These are phyloP conservation scores for Vachellia collinsii DNA, from an alignment of 306 rosid species.

Conservation along the genomic window DNA sequence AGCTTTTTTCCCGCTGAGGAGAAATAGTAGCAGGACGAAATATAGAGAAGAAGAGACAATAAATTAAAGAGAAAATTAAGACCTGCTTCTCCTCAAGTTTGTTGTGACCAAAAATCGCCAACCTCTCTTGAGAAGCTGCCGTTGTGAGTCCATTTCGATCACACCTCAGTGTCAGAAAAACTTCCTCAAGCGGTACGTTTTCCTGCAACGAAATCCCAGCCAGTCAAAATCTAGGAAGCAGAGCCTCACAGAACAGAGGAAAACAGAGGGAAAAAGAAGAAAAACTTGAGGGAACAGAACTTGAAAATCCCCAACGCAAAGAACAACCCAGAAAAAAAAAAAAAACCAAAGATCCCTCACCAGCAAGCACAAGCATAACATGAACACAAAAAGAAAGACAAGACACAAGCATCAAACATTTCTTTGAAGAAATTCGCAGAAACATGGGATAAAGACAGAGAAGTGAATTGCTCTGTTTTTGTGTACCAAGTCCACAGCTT, in stretches of 20 bases:
- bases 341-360: constrained; percentile 29
- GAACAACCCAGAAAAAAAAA: constrained; percentile 10
- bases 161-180: constrained; percentile 71
- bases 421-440: background rate
- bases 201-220: constrained; percentile 52
- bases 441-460: background rate
- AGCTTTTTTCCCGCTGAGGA: too few species aligned
- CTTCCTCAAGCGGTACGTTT: constrained; percentile 76
- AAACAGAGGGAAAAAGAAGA: background rate
- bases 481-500: constrained; percentile 81
- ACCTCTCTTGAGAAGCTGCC: constrained; percentile 64
- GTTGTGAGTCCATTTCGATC: constrained; percentile 66
- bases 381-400: background rate
- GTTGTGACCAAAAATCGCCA: constrained; percentile 76
- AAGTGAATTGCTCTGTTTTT: constrained; percentile 37
- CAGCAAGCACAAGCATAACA: background rate
- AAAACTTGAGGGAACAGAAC: background rate
- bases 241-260: background rate
- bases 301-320: constrained; percentile 11
- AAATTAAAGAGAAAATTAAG: background rate
- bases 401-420: background rate
- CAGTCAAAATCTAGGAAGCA: constrained; percentile 2
- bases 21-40: too few species aligned
- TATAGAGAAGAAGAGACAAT: background rate
- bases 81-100: constrained; percentile 87